Percentiles rank a stretch among this genome's conserved stretches.
phyloP scores from a whole-genome alignment of 768 basidiomycete species.

The Favolaschia claudopus region DNA sequence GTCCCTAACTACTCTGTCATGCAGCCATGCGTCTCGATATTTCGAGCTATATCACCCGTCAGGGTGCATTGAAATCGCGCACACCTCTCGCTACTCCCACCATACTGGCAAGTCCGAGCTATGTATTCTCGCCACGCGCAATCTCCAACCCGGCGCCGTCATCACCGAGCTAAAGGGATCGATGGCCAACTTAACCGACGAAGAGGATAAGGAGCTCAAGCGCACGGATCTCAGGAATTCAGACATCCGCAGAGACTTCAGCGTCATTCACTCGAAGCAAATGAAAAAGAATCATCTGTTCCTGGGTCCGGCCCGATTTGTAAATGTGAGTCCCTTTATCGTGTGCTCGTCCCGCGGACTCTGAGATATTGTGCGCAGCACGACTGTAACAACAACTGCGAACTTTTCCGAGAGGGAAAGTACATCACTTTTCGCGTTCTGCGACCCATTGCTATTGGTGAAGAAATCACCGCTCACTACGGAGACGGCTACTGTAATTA shows the following conservation, averaged over 20 bases:
- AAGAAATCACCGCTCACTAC: constrained; percentile 91
- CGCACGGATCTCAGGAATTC: constrained; percentile 78
- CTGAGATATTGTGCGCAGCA: constrained; percentile 59
- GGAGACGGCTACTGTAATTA: constrained; percentile 90
- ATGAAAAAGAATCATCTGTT: constrained; percentile 94
- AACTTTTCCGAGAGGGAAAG: constrained; percentile 86
- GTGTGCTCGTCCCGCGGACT: constrained; percentile 32
- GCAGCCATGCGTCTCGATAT: constrained; percentile 87
- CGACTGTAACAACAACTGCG: constrained; percentile 90
- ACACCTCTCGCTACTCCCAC: constrained; percentile 88
- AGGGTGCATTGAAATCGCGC: constrained; percentile 87
- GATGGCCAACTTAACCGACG: constrained; percentile 86
- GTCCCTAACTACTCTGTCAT: constrained; percentile 29
- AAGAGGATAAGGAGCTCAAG: constrained; percentile 87
- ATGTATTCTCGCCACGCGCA: constrained; percentile 84
- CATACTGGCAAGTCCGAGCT: constrained; percentile 89
- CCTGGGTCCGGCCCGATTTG: constrained; percentile 90
- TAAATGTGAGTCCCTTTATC: constrained; percentile 69
- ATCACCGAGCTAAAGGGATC: constrained; percentile 90
- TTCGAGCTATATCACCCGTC: constrained; percentile 86
- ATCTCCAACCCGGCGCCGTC: constrained; percentile 70
- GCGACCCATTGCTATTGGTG: constrained; percentile 77
- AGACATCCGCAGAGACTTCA: constrained; percentile 87
- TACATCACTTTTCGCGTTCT: constrained; percentile 90
- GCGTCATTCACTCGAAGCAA: constrained; percentile 90